Conservation (phyloP, 768 basidiomycete species). For the Nidula microcarpa region DNA sequence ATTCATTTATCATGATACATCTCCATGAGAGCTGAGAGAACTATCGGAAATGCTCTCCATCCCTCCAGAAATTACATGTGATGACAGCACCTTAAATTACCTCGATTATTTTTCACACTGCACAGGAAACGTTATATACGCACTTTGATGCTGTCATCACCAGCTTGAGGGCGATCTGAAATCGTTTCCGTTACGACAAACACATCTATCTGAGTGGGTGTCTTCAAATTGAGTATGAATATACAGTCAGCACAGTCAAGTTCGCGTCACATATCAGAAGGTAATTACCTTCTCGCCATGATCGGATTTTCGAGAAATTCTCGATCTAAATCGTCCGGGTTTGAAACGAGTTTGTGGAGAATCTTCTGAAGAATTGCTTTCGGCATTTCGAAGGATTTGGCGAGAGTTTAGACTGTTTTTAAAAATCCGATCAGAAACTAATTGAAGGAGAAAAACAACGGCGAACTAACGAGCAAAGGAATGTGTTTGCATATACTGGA, state of each 20-base stretch:
- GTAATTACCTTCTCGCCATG: constrained; percentile 2
- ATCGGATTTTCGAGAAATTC: neutral
- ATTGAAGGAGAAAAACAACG: no score
- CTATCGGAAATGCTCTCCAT: no score
- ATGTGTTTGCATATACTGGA: constrained; percentile 27
- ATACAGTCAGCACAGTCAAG: neutral
- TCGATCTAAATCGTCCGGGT: neutral
- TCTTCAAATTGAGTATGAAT: constrained; percentile 1
- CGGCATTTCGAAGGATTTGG: constrained; percentile 17
- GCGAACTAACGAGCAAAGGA: constrained; percentile 24
- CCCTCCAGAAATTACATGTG: no score
- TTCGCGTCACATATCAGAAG: neutral
- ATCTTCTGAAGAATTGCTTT: constrained; percentile 7
- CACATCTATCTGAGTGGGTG: constrained; percentile 19
- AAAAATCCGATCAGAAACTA: no score
- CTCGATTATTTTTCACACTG: no score
- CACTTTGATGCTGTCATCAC: constrained; percentile 5
- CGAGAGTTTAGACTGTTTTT: constrained; percentile 23
- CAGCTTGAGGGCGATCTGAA: constrained; percentile 17
- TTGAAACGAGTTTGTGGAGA: neutral
- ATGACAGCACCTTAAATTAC: no score
- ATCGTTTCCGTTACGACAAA: constrained; percentile 26
- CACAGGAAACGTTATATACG: no score
- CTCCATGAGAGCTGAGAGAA: no score
- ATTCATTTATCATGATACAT: no score